Evolutionary conservation across 257 asterid genomes (phyloP).

Genomic region (Solanum pinnatisectum): DNA sequence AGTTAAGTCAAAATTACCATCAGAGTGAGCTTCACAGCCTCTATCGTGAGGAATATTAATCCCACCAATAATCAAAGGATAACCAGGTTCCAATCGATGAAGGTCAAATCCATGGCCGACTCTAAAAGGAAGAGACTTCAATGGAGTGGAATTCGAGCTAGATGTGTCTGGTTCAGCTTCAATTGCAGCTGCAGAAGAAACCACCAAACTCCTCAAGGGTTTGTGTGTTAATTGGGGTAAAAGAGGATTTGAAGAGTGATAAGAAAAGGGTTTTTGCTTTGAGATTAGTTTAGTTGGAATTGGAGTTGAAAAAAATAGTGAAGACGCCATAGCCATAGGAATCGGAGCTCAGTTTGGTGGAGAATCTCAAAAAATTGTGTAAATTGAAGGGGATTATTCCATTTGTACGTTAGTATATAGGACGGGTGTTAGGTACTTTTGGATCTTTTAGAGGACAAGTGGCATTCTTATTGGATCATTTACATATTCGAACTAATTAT

Average conservation of each 20-base stretch:
- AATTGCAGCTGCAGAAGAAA: slow-evolving; percentile 20
- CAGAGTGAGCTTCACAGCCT: slow-evolving; percentile 96
- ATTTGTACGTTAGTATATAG: not conserved
- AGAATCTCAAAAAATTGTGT: not conserved
- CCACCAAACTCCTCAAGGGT: slow-evolving; percentile 1
- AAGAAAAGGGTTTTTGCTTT: not conserved
- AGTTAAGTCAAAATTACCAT: slow-evolving; percentile 32
- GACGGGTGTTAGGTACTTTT: not conserved
- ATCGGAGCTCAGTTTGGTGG: not conserved
- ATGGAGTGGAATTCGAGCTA: slow-evolving; percentile 10
- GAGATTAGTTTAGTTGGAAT: not conserved
- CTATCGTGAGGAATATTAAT: slow-evolving; percentile 67
- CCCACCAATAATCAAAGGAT: slow-evolving; percentile 82
- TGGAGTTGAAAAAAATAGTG: slow-evolving; percentile 9
- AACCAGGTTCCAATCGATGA: slow-evolving; percentile 84
- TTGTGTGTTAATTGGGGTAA: not conserved
- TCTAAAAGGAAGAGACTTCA: slow-evolving; percentile 67
- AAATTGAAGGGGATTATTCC: not conserved
- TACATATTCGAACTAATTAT: too few species aligned
- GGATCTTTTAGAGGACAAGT: not conserved
- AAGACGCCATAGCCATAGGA: slow-evolving; percentile 22
- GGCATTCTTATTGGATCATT: not conserved
- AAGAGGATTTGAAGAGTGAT: not conserved
- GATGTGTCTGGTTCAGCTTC: slow-evolving; percentile 27
- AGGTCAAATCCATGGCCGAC: slow-evolving; percentile 94